Conservation (phyloP, 345 rosid genomes). For the Syzygium aromaticum region DNA sequence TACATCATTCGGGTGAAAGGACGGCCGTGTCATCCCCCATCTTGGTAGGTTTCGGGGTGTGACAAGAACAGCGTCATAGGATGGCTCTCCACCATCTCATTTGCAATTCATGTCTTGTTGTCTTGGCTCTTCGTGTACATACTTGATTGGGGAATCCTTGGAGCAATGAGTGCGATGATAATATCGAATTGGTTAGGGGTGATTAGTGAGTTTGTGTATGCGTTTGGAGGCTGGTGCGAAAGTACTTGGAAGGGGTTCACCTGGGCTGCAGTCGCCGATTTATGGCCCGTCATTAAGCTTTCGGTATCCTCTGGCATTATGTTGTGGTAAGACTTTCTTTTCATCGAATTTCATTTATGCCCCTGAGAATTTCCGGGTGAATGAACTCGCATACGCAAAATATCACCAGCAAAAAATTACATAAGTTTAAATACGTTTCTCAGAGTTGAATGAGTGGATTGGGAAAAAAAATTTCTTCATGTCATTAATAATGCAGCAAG, state of each 20-base stretch:
- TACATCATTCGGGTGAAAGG: no score
- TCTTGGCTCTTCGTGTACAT: constrained; percentile 16
- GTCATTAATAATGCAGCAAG: not conserved
- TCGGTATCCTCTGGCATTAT: constrained; percentile 24
- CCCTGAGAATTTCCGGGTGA: not conserved
- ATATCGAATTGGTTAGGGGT: constrained; percentile 14
- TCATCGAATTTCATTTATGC: not conserved
- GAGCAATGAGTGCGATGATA: constrained; percentile 24
- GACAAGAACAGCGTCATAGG: constrained; percentile 3
- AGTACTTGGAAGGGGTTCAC: constrained; percentile 24
- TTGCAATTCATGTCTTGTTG: constrained; percentile 3
- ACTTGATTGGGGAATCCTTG: constrained; percentile 12
- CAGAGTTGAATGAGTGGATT: not conserved
- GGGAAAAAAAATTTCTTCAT: not conserved
- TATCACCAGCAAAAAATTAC: not conserved
- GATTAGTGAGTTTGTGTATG: constrained; percentile 18
- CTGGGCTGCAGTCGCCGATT: constrained; percentile 10
- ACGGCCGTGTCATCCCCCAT: no score
- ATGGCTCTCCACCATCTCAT: constrained; percentile 2
- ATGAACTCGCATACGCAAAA: not conserved
- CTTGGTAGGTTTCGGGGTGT: no score
- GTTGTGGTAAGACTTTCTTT: constrained; percentile 13
- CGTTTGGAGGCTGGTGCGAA: constrained; percentile 24
- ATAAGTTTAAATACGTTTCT: not conserved
- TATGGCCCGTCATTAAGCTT: constrained; percentile 18